Percentiles rank a stretch among this genome's conserved stretches.
These are phyloP conservation scores for Galerina marginata DNA, from an alignment of 768 basidiomycete genomes.

Conservation along the genomic window DNA sequence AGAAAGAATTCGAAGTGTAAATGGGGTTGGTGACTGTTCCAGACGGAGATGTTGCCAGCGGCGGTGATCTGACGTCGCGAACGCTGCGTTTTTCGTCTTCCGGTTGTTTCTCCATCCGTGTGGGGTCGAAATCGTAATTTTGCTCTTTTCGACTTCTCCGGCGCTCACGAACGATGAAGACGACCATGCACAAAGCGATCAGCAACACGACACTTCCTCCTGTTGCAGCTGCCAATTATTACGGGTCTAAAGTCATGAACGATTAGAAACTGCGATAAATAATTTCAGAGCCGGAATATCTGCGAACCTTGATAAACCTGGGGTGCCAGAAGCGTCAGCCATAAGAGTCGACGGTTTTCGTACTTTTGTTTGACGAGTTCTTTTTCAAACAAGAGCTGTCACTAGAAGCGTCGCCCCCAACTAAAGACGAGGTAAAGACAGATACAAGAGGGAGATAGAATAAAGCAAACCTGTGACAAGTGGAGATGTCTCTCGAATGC, in stretches of 20 bases:
- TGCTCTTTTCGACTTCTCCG: slow-evolving; percentile 28
- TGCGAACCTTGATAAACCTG: slow-evolving; percentile 18
- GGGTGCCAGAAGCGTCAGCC: neutral
- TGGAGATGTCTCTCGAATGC: slow-evolving; percentile 44
- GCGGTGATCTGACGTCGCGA: slow-evolving; percentile 8
- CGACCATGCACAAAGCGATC: slow-evolving; percentile 44
- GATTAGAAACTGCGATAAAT: neutral
- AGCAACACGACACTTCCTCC: slow-evolving; percentile 46
- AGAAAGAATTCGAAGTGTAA: slow-evolving; percentile 38
- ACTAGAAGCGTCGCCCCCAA: slow-evolving; percentile 38
- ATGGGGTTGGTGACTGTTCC: slow-evolving; percentile 37
- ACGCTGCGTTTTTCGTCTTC: slow-evolving; percentile 3
- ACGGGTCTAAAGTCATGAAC: slow-evolving; percentile 37
- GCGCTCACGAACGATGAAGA: slow-evolving; percentile 48
- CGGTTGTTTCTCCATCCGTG: slow-evolving; percentile 26
- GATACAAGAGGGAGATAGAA: neutral
- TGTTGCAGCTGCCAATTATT: slow-evolving; percentile 50
- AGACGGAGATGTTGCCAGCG: slow-evolving; percentile 1
- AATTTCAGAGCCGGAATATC: too few relatives aligned
- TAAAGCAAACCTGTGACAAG: slow-evolving; percentile 43
- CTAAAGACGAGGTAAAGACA: slow-evolving; percentile 20
- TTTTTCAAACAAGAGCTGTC: slow-evolving; percentile 20
- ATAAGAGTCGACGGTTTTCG: slow-evolving; percentile 1
- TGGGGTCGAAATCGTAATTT: slow-evolving; percentile 25
- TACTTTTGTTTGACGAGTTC: neutral